phyloP scores from a whole-genome alignment of 1,284 basidiomycete species.

The Testicularia cyperi region DNA sequence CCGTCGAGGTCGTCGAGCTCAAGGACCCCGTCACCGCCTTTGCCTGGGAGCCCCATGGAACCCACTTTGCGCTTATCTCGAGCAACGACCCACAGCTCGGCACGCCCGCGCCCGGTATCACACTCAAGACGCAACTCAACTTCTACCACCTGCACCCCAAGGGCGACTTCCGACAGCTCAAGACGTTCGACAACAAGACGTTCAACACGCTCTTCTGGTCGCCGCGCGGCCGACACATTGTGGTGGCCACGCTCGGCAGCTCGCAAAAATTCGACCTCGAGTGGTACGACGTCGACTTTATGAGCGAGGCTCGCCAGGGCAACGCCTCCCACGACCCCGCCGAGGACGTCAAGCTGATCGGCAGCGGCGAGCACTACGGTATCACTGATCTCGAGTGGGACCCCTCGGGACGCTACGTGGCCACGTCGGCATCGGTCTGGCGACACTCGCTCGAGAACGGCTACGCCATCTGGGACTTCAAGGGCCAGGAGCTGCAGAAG shows the following conservation, averaged over 20 bases:
- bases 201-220: slow-evolving; percentile 98
- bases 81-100: slow-evolving; percentile 91
- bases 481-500: slow-evolving; percentile 86
- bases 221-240: slow-evolving; percentile 90
- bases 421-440: slow-evolving; percentile 93
- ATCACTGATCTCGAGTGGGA: slow-evolving; percentile 99
- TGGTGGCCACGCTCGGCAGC: slow-evolving; percentile 92
- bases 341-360: slow-evolving; percentile 79
- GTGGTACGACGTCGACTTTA: slow-evolving; percentile 98
- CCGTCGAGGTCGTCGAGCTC: slow-evolving; percentile 94
- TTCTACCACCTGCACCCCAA: slow-evolving; percentile 96
- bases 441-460: slow-evolving; percentile 94
- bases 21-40: slow-evolving; percentile 97
- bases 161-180: slow-evolving; percentile 90
- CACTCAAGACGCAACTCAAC: slow-evolving; percentile 92
- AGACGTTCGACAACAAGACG: slow-evolving; percentile 78
- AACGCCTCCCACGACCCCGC: slow-evolving; percentile 69
- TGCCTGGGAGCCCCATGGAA: slow-evolving; percentile 96
- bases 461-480: slow-evolving; percentile 96
- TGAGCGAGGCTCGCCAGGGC: slow-evolving; percentile 65
- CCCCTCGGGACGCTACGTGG: slow-evolving; percentile 89
- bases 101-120: slow-evolving; percentile 80
- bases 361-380: slow-evolving; percentile 91
- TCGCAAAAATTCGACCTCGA: slow-evolving; percentile 95
- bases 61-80: slow-evolving; percentile 93